Evolutionary conservation across 2,329 filamentous ascomycete species (phyloP).

Genomic region (Ascochyta clinopodiicola): DNA sequence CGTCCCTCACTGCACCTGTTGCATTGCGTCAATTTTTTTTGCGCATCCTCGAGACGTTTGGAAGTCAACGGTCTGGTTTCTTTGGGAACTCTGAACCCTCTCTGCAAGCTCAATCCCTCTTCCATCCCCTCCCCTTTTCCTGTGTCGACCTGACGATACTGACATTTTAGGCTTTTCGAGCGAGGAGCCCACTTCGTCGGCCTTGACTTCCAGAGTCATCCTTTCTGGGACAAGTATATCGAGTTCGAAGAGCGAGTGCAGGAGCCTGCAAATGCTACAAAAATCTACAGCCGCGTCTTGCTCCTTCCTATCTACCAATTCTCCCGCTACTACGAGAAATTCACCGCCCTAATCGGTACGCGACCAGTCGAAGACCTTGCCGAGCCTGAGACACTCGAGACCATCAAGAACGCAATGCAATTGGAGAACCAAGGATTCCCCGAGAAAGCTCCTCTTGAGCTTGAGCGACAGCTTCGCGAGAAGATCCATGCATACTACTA

Average conservation of each 20-base stretch:
- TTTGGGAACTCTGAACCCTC: conserved; percentile 16
- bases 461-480: conserved; percentile 80
- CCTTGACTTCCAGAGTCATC: conserved; percentile 90
- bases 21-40: conserved; percentile 21
- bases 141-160: conserved; percentile 14
- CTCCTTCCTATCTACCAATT: conserved; percentile 96
- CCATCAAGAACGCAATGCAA: conserved; percentile 75
- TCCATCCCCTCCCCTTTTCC: conserved; percentile 10
- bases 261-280: conserved; percentile 70
- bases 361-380: conserved; percentile 77
- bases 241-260: conserved; percentile 89
- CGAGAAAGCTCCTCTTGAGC: conserved; percentile 72
- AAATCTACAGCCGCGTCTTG: conserved; percentile 81
- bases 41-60: conserved; percentile 15
- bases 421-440: conserved; percentile 63
- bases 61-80: conserved; percentile 23
- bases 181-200: conserved; percentile 84
- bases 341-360: conserved; percentile 74
- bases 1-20: conserved; percentile 36
- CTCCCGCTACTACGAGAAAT: conserved; percentile 91
- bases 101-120: conserved; percentile 27
- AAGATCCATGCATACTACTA: conserved; percentile 83
- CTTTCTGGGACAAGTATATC: conserved; percentile 99
- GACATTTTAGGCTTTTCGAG: conserved; percentile 78
- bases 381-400: conserved; percentile 69